A percentile compares a stretch with the other conserved stretches of the same genome.
Evolutionary conservation across 1,139 yeast genomes (phyloP).

Genomic region (Entelexis sorbosivorans): DNA sequence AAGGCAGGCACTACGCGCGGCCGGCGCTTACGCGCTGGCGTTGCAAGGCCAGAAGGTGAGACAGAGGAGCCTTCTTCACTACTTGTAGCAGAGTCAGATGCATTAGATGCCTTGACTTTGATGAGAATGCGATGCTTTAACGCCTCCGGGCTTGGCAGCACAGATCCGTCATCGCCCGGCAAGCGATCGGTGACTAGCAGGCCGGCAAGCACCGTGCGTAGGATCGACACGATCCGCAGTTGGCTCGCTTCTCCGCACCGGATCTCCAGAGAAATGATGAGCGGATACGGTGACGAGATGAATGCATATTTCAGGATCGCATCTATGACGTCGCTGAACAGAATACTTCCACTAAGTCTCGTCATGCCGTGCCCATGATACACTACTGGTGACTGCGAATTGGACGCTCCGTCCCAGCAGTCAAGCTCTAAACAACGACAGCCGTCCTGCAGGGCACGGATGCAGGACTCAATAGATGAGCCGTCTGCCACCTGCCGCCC

Average conservation of each 20-base stretch:
- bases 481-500: slow-evolving; percentile 91
- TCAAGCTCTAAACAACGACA: slow-evolving; percentile 91
- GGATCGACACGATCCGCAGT: slow-evolving; percentile 39
- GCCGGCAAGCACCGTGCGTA: slow-evolving; percentile 51
- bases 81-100: not conserved
- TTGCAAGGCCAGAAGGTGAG: not conserved
- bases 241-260: slow-evolving; percentile 66
- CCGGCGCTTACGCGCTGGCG: not conserved
- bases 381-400: slow-evolving; percentile 59
- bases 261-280: slow-evolving; percentile 77
- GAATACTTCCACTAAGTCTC: slow-evolving; percentile 64
- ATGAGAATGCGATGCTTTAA: slow-evolving; percentile 59
- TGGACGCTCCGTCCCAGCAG: slow-evolving; percentile 71
- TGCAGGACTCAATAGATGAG: slow-evolving; percentile 83
- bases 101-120: slow-evolving; percentile 53
- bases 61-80: slow-evolving; percentile 10
- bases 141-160: slow-evolving; percentile 61
- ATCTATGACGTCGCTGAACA: slow-evolving; percentile 56
- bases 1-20: slow-evolving; percentile 38
- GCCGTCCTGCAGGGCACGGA: slow-evolving; percentile 80
- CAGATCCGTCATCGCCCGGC: slow-evolving; percentile 17
- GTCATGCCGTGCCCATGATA: slow-evolving; percentile 56
- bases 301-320: slow-evolving; percentile 78
- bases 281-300: slow-evolving; percentile 69
- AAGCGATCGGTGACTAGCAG: slow-evolving; percentile 40